Base-by-base conservation (phyloP, 441 rosid genomes). In the Brassica balearica region DNA sequence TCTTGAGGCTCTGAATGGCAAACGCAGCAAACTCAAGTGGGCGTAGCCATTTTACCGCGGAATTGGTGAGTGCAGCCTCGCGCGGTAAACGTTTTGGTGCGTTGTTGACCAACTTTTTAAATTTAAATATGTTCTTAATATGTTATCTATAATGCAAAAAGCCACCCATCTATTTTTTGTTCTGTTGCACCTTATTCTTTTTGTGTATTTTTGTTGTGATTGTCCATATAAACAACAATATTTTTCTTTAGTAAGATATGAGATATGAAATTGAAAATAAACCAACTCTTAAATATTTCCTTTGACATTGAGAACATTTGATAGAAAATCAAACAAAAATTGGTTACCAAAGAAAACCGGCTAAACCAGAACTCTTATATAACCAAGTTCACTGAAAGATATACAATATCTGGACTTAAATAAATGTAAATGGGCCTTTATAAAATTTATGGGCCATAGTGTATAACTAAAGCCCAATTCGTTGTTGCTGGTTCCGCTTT, bases 1-100 rank as follows among this genome's bases (percentile, higher is more conserved):
- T 53, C 43, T 63, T 56, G 55, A 74, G 59, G 71, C 78, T 68
- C 55, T 60, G 20, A 48, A 48, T 48, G 55, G 55, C 55, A 72
- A 66, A 72, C 58, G 46, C 73, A 72, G 25, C 76, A 64, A 12
- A 46, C 48, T 10, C 64, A 29, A 19, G 20, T 64, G 17, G 60
- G 66, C 3, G 20, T 59, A 38, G 20, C 70, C 51, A 56, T 43
- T 71, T 27, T 43, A 65, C 38, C 14, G 25, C 29, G 32, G 60
- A 76, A 12, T 12, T 12, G 15, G 56, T 48, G 56, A 48, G 56
- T 48, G 17, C 56, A 78, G 68, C 73, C 65, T 29, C 34, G 6
- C 38, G 64, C 32, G 68, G 41, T 4, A 56, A 27, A 55, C 43
- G 4, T 2, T 71, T 38, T 25, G 34, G 32, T 55, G 56, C 56